Base-by-base conservation (phyloP, 305 asterid genomes). In the Fraxinus paxiana region DNA sequence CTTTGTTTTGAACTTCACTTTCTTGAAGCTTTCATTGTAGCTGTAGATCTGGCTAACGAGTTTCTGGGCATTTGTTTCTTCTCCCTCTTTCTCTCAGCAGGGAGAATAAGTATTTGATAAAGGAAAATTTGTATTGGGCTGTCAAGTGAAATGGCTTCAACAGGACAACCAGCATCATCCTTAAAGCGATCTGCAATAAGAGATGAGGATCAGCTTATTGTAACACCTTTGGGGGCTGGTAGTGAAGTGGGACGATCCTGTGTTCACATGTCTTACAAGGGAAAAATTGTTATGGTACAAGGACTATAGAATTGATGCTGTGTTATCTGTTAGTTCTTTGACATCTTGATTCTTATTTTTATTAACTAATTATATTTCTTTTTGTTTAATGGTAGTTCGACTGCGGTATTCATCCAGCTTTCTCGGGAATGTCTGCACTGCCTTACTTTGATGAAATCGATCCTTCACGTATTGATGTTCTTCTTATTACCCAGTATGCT, bases 231-330 rank as follows among this genome's bases (percentile, higher is more conserved):
- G 67, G 99, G 99, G 78, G 99, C 97, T 37, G 97, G 99, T 38
- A 94, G 72, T 83, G 99, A 96, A 92, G 99, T 96, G 18, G 99
- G 99, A 34, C 97, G 99, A 81, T 96, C 99, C 37, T 96, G 98
- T 79, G 92, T 91, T 82, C 80, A 88, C 91, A 92, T 92, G 98
- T 85, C 97, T 70, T 96, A 82, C 92, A 96, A 94, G 86, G 99
- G 99, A 6, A 96, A 94, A 87, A 87, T 91, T 24, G 89, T 92
- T 65, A 35, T 94, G 99, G 99, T 93, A 87, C 74, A 13, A 61
- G 38, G 13, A 37, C 15, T 33, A 2, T 22, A 35, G 51, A 8
- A 37, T 18, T 54, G 46, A 13, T 7, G 5, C 13, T 5, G 5
- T 0, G 31, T 24, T 5, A 5, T 22, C n/a, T 59, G 1, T 46